Evolutionary conservation across 768 basidiomycete genomes (phyloP).

Genomic region (Boletus reticulatus): DNA sequence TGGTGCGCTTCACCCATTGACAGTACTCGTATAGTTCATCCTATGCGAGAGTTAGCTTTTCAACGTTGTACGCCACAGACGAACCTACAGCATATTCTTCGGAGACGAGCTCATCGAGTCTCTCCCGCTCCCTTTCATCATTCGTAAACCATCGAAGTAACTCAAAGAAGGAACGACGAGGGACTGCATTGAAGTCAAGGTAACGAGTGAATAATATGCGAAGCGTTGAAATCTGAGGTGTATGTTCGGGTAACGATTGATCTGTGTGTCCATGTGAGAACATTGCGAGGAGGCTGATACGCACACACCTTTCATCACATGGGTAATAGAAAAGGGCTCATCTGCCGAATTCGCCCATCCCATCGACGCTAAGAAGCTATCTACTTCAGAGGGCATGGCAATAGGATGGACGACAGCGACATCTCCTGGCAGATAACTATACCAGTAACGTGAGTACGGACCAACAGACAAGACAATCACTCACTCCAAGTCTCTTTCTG

Average conservation of each 20-base stretch:
- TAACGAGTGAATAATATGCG: constrained; percentile 70
- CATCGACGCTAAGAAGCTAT: constrained; percentile 58
- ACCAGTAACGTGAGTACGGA: not conserved
- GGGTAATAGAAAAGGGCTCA: constrained; percentile 37
- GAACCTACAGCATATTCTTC: constrained; percentile 64
- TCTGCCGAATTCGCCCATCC: constrained; percentile 70
- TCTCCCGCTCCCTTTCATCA: constrained; percentile 79
- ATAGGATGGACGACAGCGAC: constrained; percentile 78
- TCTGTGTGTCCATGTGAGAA: constrained; percentile 8
- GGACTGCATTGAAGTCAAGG: constrained; percentile 83
- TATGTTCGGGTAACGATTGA: constrained; percentile 22
- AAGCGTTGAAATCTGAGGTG: constrained; percentile 50
- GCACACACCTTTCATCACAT: constrained; percentile 36
- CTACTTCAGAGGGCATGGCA: constrained; percentile 59
- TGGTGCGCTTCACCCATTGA: constrained; percentile 73
- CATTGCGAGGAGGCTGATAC: not conserved
- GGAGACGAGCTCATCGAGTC: constrained; percentile 75
- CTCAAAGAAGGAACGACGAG: constrained; percentile 84
- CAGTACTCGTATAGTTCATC: constrained; percentile 62
- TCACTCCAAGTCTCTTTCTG: constrained; percentile 61
- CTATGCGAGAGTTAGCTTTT: not conserved
- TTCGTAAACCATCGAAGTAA: constrained; percentile 71
- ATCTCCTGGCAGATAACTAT: constrained; percentile 78
- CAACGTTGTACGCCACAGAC: not conserved
- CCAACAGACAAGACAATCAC: constrained; percentile 19